A percentile compares a stretch with the other conserved stretches of the same genome.
phyloP scores from a whole-genome alignment of 306 rosid genomes.

The Quercus dentata region DNA sequence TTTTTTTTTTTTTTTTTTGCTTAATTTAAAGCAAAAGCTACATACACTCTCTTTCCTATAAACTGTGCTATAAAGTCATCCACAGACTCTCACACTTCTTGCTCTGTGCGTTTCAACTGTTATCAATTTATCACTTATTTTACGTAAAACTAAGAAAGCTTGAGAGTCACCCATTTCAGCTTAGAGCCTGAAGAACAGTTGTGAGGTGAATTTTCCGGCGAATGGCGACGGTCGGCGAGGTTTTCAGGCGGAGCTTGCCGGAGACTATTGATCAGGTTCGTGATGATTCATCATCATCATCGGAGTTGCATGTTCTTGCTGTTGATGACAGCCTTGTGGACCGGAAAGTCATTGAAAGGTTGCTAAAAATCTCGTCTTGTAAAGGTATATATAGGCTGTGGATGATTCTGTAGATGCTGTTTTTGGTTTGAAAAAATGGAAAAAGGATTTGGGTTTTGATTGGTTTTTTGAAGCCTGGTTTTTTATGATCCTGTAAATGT shows the following conservation, averaged over 20 bases:
- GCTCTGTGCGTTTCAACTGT: neutral
- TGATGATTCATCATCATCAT: slow-evolving; percentile 19
- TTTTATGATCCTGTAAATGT: slow-evolving; percentile 5
- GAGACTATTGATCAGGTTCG: slow-evolving; percentile 28
- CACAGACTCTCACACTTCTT: neutral
- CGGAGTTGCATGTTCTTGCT: slow-evolving; percentile 77
- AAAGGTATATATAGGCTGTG: slow-evolving; percentile 51
- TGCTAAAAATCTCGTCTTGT: slow-evolving; percentile 76
- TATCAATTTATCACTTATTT: neutral
- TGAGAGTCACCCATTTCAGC: neutral
- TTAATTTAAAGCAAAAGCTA: slow-evolving; percentile 30
- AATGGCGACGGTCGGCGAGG: slow-evolving; percentile 49
- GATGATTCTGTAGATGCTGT: neutral
- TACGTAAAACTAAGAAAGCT: neutral
- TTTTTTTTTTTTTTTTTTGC: slow-evolving; percentile 17
- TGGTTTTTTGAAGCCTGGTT: slow-evolving; percentile 19
- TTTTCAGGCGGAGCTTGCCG: slow-evolving; percentile 34
- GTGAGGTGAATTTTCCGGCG: neutral
- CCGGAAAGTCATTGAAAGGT: slow-evolving; percentile 74
- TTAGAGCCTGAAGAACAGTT: neutral
- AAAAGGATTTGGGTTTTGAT: slow-evolving; percentile 1
- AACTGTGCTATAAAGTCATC: neutral
- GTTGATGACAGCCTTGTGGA: slow-evolving; percentile 88
- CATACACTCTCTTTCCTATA: neutral
- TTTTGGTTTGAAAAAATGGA: neutral